Percentiles rank a stretch among this genome's conserved stretches.
These are phyloP conservation scores for Claviceps fusiformis DNA, from an alignment of 2,329 filamentous ascomycete genomes.

Conservation along the genomic window DNA sequence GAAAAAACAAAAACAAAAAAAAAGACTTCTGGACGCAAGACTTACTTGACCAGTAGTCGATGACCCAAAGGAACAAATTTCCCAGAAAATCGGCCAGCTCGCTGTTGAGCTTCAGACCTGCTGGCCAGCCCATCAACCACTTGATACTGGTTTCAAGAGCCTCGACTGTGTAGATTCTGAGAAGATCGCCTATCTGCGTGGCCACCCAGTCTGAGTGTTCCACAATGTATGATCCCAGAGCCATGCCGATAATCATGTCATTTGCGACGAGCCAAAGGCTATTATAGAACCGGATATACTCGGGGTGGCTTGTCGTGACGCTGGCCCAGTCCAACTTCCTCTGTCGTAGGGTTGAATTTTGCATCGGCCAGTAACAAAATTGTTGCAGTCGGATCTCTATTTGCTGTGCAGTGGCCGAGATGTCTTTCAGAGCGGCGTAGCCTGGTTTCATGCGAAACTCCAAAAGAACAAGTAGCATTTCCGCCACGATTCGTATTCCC, in stretches of 20 bases:
- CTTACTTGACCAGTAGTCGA: constrained; percentile 89
- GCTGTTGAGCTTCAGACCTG: constrained; percentile 86
- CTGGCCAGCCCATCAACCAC: constrained; percentile 94
- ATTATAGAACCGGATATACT: constrained; percentile 99
- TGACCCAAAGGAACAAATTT: constrained; percentile 94
- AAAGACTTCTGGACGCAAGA: not conserved
- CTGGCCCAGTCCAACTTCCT: constrained; percentile 90
- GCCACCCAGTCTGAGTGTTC: constrained; percentile 84
- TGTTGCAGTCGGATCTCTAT: constrained; percentile 94
- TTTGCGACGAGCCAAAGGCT: constrained; percentile 97
- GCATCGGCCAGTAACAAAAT: constrained; percentile 97
- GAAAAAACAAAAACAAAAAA: too few species aligned
- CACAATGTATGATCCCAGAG: constrained; percentile 89
- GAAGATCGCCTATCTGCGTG: constrained; percentile 58
- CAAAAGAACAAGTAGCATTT: constrained; percentile 62
- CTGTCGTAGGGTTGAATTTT: constrained; percentile 82
- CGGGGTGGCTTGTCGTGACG: constrained; percentile 85
- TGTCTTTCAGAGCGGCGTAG: constrained; percentile 78
- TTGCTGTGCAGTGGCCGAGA: constrained; percentile 93
- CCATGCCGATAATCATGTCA: constrained; percentile 96
- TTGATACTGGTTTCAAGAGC: constrained; percentile 78
- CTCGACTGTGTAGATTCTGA: constrained; percentile 74
- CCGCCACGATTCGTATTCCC: constrained; percentile 65
- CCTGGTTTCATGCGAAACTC: constrained; percentile 74
- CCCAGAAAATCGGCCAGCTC: constrained; percentile 90